Evolutionary conservation across 768 basidiomycete species (phyloP).

Genomic region (Agaricus blazei): DNA sequence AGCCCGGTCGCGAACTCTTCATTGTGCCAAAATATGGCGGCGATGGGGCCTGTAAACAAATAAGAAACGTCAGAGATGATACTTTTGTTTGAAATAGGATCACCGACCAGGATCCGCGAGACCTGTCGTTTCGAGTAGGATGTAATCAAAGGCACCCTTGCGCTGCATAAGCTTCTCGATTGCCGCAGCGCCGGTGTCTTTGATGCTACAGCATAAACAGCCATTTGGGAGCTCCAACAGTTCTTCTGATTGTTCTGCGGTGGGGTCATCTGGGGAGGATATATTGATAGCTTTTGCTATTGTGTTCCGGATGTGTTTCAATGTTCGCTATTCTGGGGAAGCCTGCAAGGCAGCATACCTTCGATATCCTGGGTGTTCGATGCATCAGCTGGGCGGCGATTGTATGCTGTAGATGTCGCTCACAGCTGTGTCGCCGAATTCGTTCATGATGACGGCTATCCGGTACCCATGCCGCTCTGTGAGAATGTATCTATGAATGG

Average conservation of each 20-base stretch:
- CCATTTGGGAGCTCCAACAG: conserved; percentile 93
- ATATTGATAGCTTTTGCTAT: conserved; percentile 86
- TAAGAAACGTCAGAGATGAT: background rate
- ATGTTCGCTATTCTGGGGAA: background rate
- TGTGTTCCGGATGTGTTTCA: conserved; percentile 1
- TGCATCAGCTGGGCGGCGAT: conserved; percentile 11
- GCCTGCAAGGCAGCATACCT: conserved; percentile 41
- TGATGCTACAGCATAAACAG: conserved; percentile 97
- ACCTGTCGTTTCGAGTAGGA: conserved; percentile 93
- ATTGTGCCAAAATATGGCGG: conserved; percentile 83
- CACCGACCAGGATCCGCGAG: conserved; percentile 85
- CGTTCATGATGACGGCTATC: conserved; percentile 98
- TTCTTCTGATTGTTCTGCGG: conserved; percentile 68
- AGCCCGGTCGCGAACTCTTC: conserved; percentile 72
- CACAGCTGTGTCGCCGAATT: conserved; percentile 94
- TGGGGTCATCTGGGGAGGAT: conserved; percentile 57
- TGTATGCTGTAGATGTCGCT: conserved; percentile 20
- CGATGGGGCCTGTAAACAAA: conserved; percentile 61
- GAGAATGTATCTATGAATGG: conserved; percentile 63
- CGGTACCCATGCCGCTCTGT: conserved; percentile 92
- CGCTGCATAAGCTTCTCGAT: conserved; percentile 88
- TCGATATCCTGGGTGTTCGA: conserved; percentile 70
- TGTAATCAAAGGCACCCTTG: conserved; percentile 90
- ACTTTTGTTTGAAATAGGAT: background rate
- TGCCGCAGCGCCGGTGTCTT: conserved; percentile 87